A percentile compares a stretch with the other conserved stretches of the same genome.
Evolutionary conservation across 225 moss, liverwort and hornwort genomes (phyloP).

Genomic region (Straminergon stramineum): DNA sequence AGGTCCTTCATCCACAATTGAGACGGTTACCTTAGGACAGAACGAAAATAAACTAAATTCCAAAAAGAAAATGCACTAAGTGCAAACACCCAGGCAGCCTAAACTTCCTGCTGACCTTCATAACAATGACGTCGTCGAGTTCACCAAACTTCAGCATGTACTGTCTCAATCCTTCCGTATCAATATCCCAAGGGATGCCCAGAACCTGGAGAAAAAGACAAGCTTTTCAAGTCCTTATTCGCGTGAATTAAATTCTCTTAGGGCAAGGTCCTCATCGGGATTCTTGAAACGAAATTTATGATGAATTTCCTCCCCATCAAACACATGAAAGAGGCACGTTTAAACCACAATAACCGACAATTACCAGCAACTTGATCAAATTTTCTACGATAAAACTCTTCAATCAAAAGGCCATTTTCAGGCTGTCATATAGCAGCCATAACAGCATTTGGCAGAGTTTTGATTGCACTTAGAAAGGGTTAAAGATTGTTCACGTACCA

Average conservation of each 20-base stretch:
- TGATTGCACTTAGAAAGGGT: not conserved
- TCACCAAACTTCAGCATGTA: constrained; percentile 96
- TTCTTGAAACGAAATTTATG: not conserved
- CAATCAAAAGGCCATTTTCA: not conserved
- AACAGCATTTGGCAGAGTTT: not conserved
- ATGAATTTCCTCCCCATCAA: not conserved
- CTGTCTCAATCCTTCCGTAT: constrained; percentile 92
- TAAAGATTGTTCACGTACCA: constrained; percentile 30
- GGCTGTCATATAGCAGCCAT: not conserved
- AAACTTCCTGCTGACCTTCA: constrained; percentile 65
- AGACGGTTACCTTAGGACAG: not conserved
- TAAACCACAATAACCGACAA: not conserved
- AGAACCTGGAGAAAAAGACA: constrained; percentile 49
- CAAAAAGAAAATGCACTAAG: not conserved
- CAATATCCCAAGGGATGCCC: constrained; percentile 96
- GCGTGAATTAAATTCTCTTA: not conserved
- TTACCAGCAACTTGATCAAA: not conserved
- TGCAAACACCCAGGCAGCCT: not conserved
- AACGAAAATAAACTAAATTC: not conserved
- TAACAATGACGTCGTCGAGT: constrained; percentile 95
- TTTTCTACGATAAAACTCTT: not conserved
- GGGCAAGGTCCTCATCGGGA: not conserved
- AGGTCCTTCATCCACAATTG: not conserved
- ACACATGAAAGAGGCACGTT: not conserved
- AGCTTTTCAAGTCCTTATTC: not conserved